Evolutionary conservation across 148 eudicot genomes (phyloP).

Genomic region (Vaccinium vitisidaea): DNA sequence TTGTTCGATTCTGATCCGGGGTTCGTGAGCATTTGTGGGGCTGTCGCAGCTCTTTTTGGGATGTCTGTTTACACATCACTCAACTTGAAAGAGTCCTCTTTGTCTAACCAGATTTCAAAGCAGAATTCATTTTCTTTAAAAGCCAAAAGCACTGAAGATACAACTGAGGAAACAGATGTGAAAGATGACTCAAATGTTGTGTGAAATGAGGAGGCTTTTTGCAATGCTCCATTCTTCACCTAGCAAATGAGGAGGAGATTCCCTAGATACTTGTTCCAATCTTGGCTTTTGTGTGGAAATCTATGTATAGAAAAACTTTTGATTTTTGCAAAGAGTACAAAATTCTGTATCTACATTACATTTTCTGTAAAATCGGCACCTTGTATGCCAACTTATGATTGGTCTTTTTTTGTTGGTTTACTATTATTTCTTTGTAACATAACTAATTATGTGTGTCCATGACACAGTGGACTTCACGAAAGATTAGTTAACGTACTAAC

Average conservation of each 20-base stretch:
- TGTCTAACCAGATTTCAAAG: slow-evolving; percentile 29
- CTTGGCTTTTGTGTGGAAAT: no score
- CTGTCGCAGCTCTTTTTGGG: slow-evolving; percentile 68
- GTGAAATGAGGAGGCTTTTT: slow-evolving; percentile 16
- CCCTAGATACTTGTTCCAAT: background rate
- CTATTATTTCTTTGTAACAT: no score
- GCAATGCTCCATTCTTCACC: background rate
- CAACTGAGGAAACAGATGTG: slow-evolving; percentile 33
- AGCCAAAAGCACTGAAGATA: slow-evolving; percentile 43
- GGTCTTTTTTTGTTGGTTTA: no score
- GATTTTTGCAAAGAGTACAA: no score
- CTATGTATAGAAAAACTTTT: no score
- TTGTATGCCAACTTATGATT: no score
- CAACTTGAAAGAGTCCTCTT: slow-evolving; percentile 33
- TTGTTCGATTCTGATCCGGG: slow-evolving; percentile 84
- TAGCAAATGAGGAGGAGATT: no score
- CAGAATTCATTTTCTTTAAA: slow-evolving; percentile 33
- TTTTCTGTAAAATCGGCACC: no score
- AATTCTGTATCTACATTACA: no score
- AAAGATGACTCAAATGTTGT: slow-evolving; percentile 35
- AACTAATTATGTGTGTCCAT: no score
- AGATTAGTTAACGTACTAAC: no score
- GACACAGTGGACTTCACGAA: no score
- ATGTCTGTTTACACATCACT: slow-evolving; percentile 83
- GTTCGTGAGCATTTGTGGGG: slow-evolving; percentile 67